Evolutionary conservation across 2,329 filamentous ascomycete species (phyloP), one percentile per base, ranked within the genome.

Genomic region (Bipolaris sorokiniana): DNA sequence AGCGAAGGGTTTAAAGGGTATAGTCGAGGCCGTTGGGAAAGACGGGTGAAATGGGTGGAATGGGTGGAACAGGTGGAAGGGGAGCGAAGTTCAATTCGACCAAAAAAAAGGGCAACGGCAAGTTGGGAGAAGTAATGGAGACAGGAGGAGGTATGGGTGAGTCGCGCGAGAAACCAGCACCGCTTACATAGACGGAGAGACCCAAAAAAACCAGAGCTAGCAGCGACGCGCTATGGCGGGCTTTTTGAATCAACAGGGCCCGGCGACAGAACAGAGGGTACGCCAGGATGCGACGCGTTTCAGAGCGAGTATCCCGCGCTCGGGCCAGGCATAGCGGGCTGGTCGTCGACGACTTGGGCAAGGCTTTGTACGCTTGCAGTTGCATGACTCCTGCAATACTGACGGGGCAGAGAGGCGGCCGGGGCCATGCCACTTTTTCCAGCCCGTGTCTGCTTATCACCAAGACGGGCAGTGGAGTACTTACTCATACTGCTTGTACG

Each of bases 231-330:
- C 40, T 31, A 34, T 31, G 40, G 37, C 48, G 41, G 42, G 34
- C 36, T 26, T 56, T 53, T 56, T 56, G 37, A 45, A 46, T 34
- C 28, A 50, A 54, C 16, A 50, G 48, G 37, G 41, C 34, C 20
- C 15, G 15, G 22, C 20, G 22, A 33, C 33, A 46, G 36, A 47
- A 22, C 33, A 28, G 48, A 49, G 40, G 49, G 49, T n/a, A 16
- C 38, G 54, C 58, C 58, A 51, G 58, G 58, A 48, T 38, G 42
- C 36, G 38, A 23, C 31, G 58, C 38, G 58, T 60, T 60, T 60
- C 58, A 58, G 49, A 48, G 33, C 22, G 37, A n/a, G 22, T 15
- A 28, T 48, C 46, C 13, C 26, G 42, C 54, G 58, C 54, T 51
- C 46, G 15, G n/a, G 2, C n/a, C 16, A 3, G 34, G 48, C 54